Evolutionary conservation across 2,329 filamentous ascomycete genomes (phyloP).

Genomic region (Aureobasidium namibiae): DNA sequence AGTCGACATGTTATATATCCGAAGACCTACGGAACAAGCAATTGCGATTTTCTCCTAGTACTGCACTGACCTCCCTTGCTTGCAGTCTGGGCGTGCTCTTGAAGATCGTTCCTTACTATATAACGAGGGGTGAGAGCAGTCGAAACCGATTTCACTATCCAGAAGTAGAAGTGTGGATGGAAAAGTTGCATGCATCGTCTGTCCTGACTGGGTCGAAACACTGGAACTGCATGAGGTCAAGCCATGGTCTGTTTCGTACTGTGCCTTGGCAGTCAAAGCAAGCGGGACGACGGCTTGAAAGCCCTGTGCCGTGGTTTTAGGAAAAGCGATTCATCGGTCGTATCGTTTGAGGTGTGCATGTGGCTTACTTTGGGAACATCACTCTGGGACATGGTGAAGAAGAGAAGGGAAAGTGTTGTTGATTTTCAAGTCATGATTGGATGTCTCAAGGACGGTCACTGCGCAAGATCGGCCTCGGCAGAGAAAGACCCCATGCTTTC

Average conservation of each 20-base stretch:
- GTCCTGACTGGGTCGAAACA: background rate
- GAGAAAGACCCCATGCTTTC: background rate
- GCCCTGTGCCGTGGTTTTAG: background rate
- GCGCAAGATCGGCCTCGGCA: background rate
- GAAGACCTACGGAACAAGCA: background rate
- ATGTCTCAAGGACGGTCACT: background rate
- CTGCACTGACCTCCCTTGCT: conserved; percentile 9
- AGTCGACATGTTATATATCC: background rate
- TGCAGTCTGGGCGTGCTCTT: background rate
- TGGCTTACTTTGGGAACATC: conserved; percentile 6
- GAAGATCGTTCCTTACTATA: background rate
- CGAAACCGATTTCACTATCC: background rate
- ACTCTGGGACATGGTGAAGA: background rate
- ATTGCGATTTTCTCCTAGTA: background rate
- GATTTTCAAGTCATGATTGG: conserved; percentile 1
- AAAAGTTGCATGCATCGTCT: background rate
- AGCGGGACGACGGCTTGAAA: background rate
- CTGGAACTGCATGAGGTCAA: conserved; percentile 1
- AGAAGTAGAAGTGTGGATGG: background rate
- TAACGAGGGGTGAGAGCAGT: background rate
- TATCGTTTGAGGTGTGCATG: conserved; percentile 4
- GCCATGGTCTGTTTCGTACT: conserved; percentile 9
- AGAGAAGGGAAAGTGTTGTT: background rate
- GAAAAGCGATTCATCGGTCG: background rate
- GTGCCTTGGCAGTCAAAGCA: conserved; percentile 8